Evolutionary conservation across 73 alveolate species (phyloP).

Genomic region (Paramecium caudatum): DNA sequence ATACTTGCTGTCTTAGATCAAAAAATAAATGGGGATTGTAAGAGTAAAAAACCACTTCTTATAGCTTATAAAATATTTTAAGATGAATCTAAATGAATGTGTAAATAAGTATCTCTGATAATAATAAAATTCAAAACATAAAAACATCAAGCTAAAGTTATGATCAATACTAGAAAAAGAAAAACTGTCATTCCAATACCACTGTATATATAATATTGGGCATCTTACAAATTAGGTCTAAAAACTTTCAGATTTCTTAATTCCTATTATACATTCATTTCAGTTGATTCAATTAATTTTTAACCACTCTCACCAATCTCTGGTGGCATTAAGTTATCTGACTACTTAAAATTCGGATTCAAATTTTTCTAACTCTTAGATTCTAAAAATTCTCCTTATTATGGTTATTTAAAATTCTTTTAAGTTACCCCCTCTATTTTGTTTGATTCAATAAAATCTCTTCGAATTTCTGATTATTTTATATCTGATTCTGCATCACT

Average conservation of each 20-base stretch:
- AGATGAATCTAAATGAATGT: constrained; percentile 65
- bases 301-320: neutral
- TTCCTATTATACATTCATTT: neutral
- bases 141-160: neutral
- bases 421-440: neutral
- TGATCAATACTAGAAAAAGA: neutral
- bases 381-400: constrained; percentile 17
- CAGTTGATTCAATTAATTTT: neutral
- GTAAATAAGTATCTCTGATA: neutral
- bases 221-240: neutral
- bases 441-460: constrained; percentile 4
- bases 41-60: constrained; percentile 61
- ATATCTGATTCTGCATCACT: constrained; percentile 20
- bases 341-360: no score
- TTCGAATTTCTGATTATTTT: constrained; percentile 22
- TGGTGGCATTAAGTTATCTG: neutral
- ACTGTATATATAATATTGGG: neutral
- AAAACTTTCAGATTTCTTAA: neutral
- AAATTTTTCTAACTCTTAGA: no score
- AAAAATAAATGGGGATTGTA: constrained; percentile 1
- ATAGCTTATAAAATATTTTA: constrained; percentile 64
- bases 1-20: constrained; percentile 29
- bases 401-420: neutral
- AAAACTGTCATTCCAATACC: constrained; percentile 18
- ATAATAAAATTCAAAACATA: no score